Base-by-base conservation (phyloP, 768 basidiomycete species). In the Albatrellus ellisii region DNA sequence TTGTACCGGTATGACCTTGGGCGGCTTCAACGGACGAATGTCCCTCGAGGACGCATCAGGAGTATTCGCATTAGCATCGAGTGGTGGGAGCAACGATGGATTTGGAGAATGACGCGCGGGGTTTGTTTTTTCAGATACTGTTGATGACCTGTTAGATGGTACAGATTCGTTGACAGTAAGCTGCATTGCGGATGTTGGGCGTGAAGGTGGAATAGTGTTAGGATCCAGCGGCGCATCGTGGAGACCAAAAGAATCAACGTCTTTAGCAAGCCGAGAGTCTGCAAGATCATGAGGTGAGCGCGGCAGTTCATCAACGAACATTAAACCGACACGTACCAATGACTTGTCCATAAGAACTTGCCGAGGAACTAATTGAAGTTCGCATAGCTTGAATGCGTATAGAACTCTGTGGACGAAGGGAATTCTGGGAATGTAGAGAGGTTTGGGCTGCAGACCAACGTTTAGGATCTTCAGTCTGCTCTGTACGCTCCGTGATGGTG, bases 181-280 rank as follows among this genome's bases (percentile, higher is more conserved):
- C 6, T 70, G 65, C n/a, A 80, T 52, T 14, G 82, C 81, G 17
- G 81, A 83, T 1, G 61, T 64, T 18, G 82, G 75, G 29, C 80
- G 81, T 10, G 82, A 83, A 15, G 75, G 70, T 17, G 70, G 68
- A 43, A 77, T 75, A 9, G 58, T 60, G 46, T 79, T 75, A 22
- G 79, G 77, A 56, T 79, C 69, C 35, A 51, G 4, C 25, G 43
- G 48, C 20, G 25, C 25, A 14, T 22, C 20, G 17, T 8, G 20
- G 17, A n/a, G n/a, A n/a, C 5, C 34, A 14, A 34, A 24, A 26
- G 26, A 35, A 12, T 59, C 10, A 22, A 14, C 24, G 17, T 26
- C 4, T 27, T 41, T 32, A n/a, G 40, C 31, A 4, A 45, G 35
- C 10, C 37, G 41, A 4, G 55, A 49, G 17, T 54, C 52, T 52